Evolutionary conservation across 1,284 basidiomycete genomes (phyloP), one percentile per base, ranked within the genome.

Genomic region (Ceratobasidium sp.): DNA sequence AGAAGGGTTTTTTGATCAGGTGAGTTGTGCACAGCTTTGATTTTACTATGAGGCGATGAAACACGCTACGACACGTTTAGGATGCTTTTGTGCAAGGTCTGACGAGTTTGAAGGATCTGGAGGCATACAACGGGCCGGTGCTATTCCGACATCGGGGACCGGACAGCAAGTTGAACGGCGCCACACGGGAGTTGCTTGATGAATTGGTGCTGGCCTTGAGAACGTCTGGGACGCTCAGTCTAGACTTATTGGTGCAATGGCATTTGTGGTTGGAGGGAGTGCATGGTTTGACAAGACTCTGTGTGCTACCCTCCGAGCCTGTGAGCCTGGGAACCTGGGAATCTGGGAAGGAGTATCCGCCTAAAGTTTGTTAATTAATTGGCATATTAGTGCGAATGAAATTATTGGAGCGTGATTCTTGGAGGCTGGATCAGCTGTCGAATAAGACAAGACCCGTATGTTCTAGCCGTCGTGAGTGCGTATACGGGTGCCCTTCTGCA

Each of bases 91-190:
- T 41, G 36, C 36, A 41, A n/a, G 63, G 63, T 7, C 29, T 65
- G 8, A 29, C 47, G 1, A 65, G 63, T 15, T 31, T 65, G 14
- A 17, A 29, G 11, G 9, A 51, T 31, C 31, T 65, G 1, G 29
- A 36, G 45, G 47, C 63, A 19, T 65, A 65, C 22, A 65, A 51
- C 19, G 63, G 63, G 8, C 63, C 63, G 1, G 27, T 65, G 11
- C 48, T 65, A 4, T 31, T 65, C n/a, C 63, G 36, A 36, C 45
- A 47, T n/a, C 63, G 51, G 14, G 51, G 22, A 8, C 33, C 11
- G 36, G 36, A 11, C 4, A 41, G 36, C 6, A 5, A 4, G 36
- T 17, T 51, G 22, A 2, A 29, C 11, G 15, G 19, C 17, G 47
- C 50, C 31, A 29, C 33, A n/a, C 36, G 22, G 5, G 47, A 31